A percentile compares a stretch with the other conserved stretches of the same genome.
phyloP scores from a whole-genome alignment of 345 rosid genomes.

The Microthlaspi erraticum region DNA sequence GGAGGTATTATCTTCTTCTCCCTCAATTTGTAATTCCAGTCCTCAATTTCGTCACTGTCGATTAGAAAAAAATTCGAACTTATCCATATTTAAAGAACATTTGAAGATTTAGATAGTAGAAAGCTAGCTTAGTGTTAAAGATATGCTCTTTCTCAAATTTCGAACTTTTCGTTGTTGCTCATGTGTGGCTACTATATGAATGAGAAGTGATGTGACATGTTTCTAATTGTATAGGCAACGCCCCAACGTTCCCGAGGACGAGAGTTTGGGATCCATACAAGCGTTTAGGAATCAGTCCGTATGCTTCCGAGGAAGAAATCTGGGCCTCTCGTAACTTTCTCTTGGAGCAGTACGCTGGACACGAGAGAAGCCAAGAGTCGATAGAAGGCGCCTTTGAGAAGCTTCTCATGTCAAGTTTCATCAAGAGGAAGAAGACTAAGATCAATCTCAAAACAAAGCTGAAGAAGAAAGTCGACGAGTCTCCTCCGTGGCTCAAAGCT shows the following conservation, averaged over 20 bases:
- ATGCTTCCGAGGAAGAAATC: constrained; percentile 94
- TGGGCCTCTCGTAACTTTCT: constrained; percentile 98
- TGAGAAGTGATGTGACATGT: background rate
- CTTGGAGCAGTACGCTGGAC: constrained; percentile 80
- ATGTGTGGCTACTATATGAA: background rate
- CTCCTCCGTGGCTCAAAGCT: constrained; percentile 89
- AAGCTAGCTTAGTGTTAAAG: background rate
- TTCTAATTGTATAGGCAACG: constrained; percentile 53
- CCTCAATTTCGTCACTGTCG: background rate
- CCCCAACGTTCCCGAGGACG: constrained; percentile 66
- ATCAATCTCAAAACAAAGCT: constrained; percentile 81
- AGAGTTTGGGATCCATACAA: constrained; percentile 92
- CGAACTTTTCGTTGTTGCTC: background rate
- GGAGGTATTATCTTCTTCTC: constrained; percentile 62
- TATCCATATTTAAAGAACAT: constrained; percentile 5
- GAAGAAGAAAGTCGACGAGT: constrained; percentile 93
- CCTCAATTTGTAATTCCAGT: background rate
- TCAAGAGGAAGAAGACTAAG: constrained; percentile 76
- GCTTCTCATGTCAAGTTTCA: constrained; percentile 81
- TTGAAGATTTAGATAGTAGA: background rate
- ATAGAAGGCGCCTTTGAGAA: constrained; percentile 97
- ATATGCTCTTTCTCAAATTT: background rate
- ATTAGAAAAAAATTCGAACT: background rate
- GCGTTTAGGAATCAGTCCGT: constrained; percentile 74
- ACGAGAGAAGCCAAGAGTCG: constrained; percentile 92